Conservation (phyloP, 148 eudicot genomes). For the Drosera capensis region DNA sequence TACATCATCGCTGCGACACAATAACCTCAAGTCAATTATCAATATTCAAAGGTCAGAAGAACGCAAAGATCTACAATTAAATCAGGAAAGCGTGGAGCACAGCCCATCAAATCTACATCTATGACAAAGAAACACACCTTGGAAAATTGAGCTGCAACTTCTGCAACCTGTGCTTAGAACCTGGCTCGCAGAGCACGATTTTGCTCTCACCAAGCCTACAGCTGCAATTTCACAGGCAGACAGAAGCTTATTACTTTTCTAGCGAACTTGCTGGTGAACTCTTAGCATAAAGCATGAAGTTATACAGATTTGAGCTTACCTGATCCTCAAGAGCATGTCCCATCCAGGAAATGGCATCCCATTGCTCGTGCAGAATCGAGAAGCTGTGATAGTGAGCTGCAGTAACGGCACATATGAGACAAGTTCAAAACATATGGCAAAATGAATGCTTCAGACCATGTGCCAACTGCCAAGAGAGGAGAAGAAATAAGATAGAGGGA, state of each 20-base stretch:
- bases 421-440: background rate
- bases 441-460: background rate
- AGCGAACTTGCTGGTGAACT: background rate
- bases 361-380: constrained; percentile 74
- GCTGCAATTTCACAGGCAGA: constrained; percentile 24
- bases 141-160: constrained; percentile 96
- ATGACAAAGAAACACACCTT: constrained; percentile 29
- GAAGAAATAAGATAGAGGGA: no score
- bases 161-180: constrained; percentile 70
- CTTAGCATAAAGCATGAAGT: background rate
- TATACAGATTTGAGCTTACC: constrained; percentile 28
- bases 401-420: constrained; percentile 6
- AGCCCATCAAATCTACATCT: no score
- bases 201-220: constrained; percentile 96
- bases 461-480: no score
- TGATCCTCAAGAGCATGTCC: constrained; percentile 63
- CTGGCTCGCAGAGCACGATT: constrained; percentile 72
- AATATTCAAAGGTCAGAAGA: background rate
- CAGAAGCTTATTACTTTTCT: background rate
- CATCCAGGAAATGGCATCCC: constrained; percentile 76
- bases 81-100: no score
- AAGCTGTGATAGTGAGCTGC: constrained; percentile 72
- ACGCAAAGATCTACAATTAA: constrained; percentile 16
- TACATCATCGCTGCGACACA: constrained; percentile 96
- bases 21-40: no score